Base-by-base conservation (phyloP, 345 rosid genomes). In the Sonneratia caseolaris region DNA sequence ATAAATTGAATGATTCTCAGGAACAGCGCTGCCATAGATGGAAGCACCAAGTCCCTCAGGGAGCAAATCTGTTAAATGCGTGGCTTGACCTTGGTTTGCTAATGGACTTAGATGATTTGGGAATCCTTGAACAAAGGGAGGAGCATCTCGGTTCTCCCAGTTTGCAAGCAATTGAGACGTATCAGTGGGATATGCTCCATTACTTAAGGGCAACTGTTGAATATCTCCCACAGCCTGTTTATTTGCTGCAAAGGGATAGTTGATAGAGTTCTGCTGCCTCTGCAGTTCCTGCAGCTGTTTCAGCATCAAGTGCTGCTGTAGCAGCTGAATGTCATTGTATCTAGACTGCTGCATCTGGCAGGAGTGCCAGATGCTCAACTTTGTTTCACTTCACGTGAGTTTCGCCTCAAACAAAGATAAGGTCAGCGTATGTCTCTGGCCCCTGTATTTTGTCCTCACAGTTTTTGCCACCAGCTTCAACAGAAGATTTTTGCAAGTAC, bases 211-310 rank as follows among this genome's bases (percentile, higher is more conserved):
- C 57, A 79, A 65, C 36, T 81, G 84, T 73, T 61, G 65, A 67
- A 81, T 86, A 73, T 76, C 76, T 37, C 74, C 84, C 19, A 75
- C 78, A 67, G 76, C 76, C 73, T 83, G 88, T 75, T 81, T 83
- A 57, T 79, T 70, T 64, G 77, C 53, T 62, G 84, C 59, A 51
- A 86, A 74, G 68, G 77, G 75, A 40, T 81, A 86, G 79, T 78
- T 85, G 32, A 83, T 14, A 49, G 88, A 73, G 73, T 77, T 87
- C 72, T 80, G 83, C 70, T 82, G 94, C 74, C 85, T 85, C 77
- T 89, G 93, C 79, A 84, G 72, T 77, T 88, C 97, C 76, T 85
- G 94, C 76, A 87, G 76, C 76, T 91, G 85, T 82, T 87, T 87
- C 74, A 87, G 66, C 85, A 88, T 82, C 68, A 86, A 48, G 43